These are phyloP conservation scores for Globisporangium orthogonon DNA, from an alignment of 352 stramenopile genomes.

Conservation along the genomic window DNA sequence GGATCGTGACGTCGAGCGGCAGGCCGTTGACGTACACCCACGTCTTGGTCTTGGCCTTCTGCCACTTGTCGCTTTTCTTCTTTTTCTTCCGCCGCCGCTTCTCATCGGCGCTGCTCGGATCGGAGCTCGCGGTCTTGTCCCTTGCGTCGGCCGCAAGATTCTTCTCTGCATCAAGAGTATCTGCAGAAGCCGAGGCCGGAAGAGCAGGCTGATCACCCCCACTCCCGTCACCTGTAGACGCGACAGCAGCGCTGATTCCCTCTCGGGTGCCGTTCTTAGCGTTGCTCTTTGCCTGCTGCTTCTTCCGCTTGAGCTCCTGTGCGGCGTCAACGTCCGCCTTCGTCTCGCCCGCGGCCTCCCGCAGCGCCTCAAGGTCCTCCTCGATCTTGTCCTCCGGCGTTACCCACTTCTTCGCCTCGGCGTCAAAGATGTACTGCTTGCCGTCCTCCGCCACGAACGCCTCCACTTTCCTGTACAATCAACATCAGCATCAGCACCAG, in stretches of 20 bases:
- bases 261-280: constrained; percentile 16
- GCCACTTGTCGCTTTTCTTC: constrained; percentile 77
- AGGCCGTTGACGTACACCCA: constrained; percentile 97
- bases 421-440: constrained; percentile 65
- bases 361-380: constrained; percentile 54
- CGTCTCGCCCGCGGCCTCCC: constrained; percentile 31
- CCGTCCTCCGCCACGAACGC: constrained; percentile 58
- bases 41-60: constrained; percentile 82
- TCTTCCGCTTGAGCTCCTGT: constrained; percentile 20
- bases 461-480: constrained; percentile 22
- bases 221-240: no score
- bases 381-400: constrained; percentile 73
- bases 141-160: background rate
- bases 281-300: constrained; percentile 24
- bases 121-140: no score
- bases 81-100: constrained; percentile 80
- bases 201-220: background rate
- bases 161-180: constrained; percentile 3
- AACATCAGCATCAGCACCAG: background rate
- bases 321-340: constrained; percentile 7
- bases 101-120: constrained; percentile 3
- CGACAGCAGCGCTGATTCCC: no score
- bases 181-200: background rate
- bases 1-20: constrained; percentile 86
- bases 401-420: constrained; percentile 56